phyloP scores from a whole-genome alignment of 1,139 yeast species.

The Taphrina wiesneri region DNA sequence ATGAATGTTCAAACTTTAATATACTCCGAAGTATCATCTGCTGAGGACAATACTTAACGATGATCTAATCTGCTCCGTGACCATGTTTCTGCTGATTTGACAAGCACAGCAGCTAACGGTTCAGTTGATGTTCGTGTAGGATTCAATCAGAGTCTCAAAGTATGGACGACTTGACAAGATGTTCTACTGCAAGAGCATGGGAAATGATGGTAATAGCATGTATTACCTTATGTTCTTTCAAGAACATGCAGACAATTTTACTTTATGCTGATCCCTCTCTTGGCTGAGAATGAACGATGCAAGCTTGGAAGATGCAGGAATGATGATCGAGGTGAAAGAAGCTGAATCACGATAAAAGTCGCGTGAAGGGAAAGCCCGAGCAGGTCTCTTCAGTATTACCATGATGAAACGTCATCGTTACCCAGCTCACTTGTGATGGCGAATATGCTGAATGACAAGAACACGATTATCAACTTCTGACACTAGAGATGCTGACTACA shows the following conservation, averaged over 20 bases:
- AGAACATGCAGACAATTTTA: constrained; percentile 22
- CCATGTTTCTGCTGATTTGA: neutral
- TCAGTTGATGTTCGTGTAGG: too few relatives aligned
- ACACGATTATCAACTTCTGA: constrained; percentile 30
- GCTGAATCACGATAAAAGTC: neutral
- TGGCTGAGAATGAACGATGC: neutral
- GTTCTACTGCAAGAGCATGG: neutral
- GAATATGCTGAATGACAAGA: constrained; percentile 26
- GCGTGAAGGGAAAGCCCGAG: neutral
- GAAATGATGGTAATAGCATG: constrained; percentile 27
- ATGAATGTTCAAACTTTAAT: constrained; percentile 17
- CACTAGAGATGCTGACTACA: neutral
- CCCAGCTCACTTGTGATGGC: constrained; percentile 31
- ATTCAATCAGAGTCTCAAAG: neutral
- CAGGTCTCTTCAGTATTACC: neutral
- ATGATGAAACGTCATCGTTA: constrained; percentile 32
- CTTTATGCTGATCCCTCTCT: constrained; percentile 23
- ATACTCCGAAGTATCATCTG: constrained; percentile 5
- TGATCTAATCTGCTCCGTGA: neutral
- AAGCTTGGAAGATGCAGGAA: neutral
- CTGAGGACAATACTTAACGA: neutral
- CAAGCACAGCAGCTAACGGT: neutral
- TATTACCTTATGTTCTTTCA: constrained; percentile 20
- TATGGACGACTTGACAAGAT: neutral
- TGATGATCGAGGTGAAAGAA: neutral